Base-by-base conservation (phyloP, 208 protist species). In the Polymyxa betae region DNA sequence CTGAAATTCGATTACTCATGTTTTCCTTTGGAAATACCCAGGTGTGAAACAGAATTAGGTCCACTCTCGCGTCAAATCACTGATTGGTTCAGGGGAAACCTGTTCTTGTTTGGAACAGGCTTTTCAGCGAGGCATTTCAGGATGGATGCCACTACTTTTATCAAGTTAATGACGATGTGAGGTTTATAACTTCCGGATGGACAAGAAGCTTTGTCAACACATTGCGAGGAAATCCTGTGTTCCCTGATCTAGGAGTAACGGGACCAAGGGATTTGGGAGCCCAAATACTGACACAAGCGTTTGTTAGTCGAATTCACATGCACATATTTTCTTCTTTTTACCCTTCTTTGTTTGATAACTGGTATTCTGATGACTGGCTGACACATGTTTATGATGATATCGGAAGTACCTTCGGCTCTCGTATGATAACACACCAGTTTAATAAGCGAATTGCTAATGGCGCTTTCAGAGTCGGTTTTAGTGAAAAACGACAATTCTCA, bases 111-210 rank as follows among this genome's bases (percentile, higher is more conserved):
- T 82, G 72, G 72, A 82, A 82, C 35, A 5, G 72, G 16, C 35
- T 82, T 5, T 35, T 43, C 12, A 12, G n/a, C 5, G 40, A 43
- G 12, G 72, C 72, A 43, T 82, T 82, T n/a, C 5, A 82, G 16
- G 72, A 82, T 43, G 72, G 72, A n/a, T 82, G 72, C n/a, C 72
- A 82, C 16, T 82, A 82, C 40, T 82, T 82, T 43, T 82, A 82
- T 43, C 72, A 82, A 43, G 35, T 82, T 35, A 82, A 82, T 35
- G 72, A 82, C n/a, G 72, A 82, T 82, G 40, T 82, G 16, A 43
- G n/a, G n/a, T 82, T 82, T n/a, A 20, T 35, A n/a, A 82, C 16
- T 12, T 12, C 72, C 5, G 72, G 72, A n/a, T 82, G 72, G 72
- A 20, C 72, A 35, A 35, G 12, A 43, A 35, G 5, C 12, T 82